Base-by-base conservation (phyloP, 1,284 basidiomycete species). In the Porogramme epimiltina region DNA sequence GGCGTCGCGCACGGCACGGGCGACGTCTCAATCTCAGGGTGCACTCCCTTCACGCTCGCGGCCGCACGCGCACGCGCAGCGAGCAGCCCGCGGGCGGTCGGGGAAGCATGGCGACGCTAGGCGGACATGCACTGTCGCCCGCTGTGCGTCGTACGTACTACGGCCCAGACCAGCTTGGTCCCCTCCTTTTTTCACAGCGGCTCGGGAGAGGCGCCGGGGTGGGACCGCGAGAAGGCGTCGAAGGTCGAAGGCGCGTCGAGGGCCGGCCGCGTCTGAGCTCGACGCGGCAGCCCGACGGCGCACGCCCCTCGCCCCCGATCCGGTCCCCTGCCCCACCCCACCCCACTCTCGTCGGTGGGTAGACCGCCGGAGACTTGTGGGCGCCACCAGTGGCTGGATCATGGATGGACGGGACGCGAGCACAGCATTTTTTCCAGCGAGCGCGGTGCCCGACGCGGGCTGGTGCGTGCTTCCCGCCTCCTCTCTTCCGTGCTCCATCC, bases 351-450 rank as follows among this genome's bases (percentile, higher is more conserved):
- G 62, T 62, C 18, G 66, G 63, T n/a, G 55, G 74, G 4, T 20
- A 70, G 3, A 69, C 72, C 10, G 47, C 57, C 0, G 71, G 68
- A 16, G 71, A 67, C 34, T 74, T 18, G 49, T 66, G 26, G 58
- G 65, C 43, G 52, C 63, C 42, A 57, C 64, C 44, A 75, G 76
- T 11, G 78, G 74, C 67, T 55, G 74, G 28, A 33, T 72, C 20
- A 73, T 76, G 9, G 76, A n/a, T n/a, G n/a, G n/a, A n/a, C n/a
- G n/a, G n/a, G 78, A n/a, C 77, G 78, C 2, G 64, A 64, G 3
- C 74, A 80, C 49, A 76, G 73, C 42, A 51, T 71, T 3, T 45
- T 69, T 16, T 67, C 73, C n/a, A n/a, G n/a, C n/a, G n/a, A n/a
- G n/a, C n/a, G n/a, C n/a, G n/a, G n/a, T n/a, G n/a, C n/a, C n/a